phyloP scores from a whole-genome alignment of 768 basidiomycete species.

The Melanogaster broomeanus region DNA sequence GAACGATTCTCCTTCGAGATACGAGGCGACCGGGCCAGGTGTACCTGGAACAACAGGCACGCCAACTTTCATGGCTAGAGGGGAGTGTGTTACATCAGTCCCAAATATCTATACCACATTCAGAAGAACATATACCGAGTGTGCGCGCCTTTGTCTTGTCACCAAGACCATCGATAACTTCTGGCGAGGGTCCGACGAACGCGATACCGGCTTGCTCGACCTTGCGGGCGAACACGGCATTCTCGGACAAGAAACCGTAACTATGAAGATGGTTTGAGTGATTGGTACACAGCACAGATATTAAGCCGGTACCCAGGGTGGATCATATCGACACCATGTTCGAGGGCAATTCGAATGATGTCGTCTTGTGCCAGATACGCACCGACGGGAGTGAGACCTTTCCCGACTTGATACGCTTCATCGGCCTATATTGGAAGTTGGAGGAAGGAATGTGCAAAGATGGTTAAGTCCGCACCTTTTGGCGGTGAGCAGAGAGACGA shows the following conservation, averaged over 20 bases:
- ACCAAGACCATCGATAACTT: conserved; percentile 95
- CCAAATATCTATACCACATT: not conserved
- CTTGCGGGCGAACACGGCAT: conserved; percentile 95
- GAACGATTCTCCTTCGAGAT: conserved; percentile 81
- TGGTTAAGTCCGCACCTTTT: conserved; percentile 63
- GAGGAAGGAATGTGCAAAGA: conserved; percentile 29
- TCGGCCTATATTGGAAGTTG: conserved; percentile 64
- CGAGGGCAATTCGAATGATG: conserved; percentile 93
- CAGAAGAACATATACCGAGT: conserved; percentile 53
- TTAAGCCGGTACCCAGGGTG: conserved; percentile 77
- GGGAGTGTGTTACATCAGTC: conserved; percentile 6
- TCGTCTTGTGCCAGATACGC: conserved; percentile 98
- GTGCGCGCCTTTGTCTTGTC: conserved; percentile 98
- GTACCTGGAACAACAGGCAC: conserved; percentile 99
- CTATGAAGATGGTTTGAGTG: conserved; percentile 39
- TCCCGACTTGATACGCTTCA: conserved; percentile 98
- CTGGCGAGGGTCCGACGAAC: conserved; percentile 93
- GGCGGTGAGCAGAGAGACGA: conserved; percentile 93
- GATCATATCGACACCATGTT: conserved; percentile 99
- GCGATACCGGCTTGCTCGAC: conserved; percentile 97
- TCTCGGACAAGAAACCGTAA: conserved; percentile 97
- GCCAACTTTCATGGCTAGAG: conserved; percentile 78
- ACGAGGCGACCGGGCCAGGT: conserved; percentile 85
- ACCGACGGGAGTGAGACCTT: conserved; percentile 92
- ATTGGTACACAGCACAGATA: conserved; percentile 1